Percentiles rank a stretch among this genome's conserved stretches.
Conservation (phyloP, 768 basidiomycete genomes). For the Lentinula edodes region DNA sequence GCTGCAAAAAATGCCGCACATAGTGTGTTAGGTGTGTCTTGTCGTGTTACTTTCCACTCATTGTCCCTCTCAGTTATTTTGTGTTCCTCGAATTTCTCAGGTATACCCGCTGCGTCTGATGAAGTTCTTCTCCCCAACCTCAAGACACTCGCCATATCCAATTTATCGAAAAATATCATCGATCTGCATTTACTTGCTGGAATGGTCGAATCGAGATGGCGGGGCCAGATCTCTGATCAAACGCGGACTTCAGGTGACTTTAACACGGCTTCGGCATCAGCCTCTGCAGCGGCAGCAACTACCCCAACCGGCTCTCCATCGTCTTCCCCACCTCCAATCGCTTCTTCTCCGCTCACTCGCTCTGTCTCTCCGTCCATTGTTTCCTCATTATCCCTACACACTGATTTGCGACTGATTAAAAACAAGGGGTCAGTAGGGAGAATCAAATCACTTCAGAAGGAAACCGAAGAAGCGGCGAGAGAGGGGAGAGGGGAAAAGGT, state of each 20-base stretch:
- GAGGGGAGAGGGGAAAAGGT: background rate
- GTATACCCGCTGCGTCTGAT: background rate
- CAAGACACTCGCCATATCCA: background rate
- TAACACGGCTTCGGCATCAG: background rate
- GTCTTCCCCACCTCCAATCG: background rate
- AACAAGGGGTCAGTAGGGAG: slow-evolving; percentile 2
- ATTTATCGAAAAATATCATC: background rate
- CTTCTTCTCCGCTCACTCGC: background rate
- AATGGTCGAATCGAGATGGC: background rate
- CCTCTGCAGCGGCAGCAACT: background rate
- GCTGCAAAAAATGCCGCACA: background rate
- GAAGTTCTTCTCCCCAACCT: background rate
- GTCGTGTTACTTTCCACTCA: too few species aligned
- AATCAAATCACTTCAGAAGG: background rate
- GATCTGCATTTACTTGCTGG: slow-evolving; percentile 1
- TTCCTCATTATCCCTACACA: background rate
- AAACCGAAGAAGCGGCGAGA: background rate
- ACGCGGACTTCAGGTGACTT: too few species aligned
- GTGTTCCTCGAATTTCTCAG: background rate
- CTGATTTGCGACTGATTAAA: background rate
- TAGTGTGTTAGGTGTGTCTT: background rate
- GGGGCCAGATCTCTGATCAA: background rate
- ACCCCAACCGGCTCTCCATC: background rate
- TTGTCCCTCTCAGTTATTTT: background rate
- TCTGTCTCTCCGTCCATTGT: background rate